Evolutionary conservation across 306 rosid species (phyloP).

Genomic region (Ziziphus jujuba): DNA sequence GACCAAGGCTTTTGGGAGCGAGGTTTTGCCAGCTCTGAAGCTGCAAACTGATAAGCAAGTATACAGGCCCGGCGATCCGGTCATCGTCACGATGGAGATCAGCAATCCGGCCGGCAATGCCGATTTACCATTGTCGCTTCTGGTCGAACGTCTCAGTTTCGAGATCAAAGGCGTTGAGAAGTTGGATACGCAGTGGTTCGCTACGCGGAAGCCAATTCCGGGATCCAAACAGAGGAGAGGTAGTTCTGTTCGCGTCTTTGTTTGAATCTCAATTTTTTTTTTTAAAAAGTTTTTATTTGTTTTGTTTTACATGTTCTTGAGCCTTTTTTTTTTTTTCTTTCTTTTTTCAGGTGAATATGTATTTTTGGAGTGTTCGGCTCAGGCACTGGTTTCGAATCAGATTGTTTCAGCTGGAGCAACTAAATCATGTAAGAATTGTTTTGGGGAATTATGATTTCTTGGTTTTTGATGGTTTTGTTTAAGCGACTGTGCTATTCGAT

Average conservation of each 20-base stretch:
- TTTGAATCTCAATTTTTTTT: background rate
- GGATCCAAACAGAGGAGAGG: slow-evolving; percentile 92
- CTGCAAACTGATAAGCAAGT: slow-evolving; percentile 76
- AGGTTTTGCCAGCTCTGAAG: slow-evolving; percentile 52
- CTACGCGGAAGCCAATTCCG: slow-evolving; percentile 69
- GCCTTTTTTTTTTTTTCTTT: too few species aligned
- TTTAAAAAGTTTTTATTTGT: slow-evolving; percentile 19
- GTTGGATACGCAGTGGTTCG: slow-evolving; percentile 89
- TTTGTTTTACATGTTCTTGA: slow-evolving; percentile 6
- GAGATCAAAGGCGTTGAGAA: slow-evolving; percentile 85
- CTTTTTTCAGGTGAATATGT: slow-evolving; percentile 74
- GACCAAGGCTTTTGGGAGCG: slow-evolving; percentile 25
- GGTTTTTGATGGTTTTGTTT: too few species aligned
- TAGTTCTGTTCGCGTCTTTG: slow-evolving; percentile 12
- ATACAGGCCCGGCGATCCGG: slow-evolving; percentile 87
- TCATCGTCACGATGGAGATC: slow-evolving; percentile 70
- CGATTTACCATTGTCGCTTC: slow-evolving; percentile 48
- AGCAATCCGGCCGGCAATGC: slow-evolving; percentile 42
- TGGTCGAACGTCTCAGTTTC: slow-evolving; percentile 77
- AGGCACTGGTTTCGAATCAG: slow-evolving; percentile 68
- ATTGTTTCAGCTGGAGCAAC: slow-evolving; percentile 63
- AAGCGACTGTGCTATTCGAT: too few species aligned
- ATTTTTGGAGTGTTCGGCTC: slow-evolving; percentile 66
- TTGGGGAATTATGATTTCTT: background rate
- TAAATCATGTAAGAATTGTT: slow-evolving; percentile 74